phyloP scores from a whole-genome alignment of 345 rosid genomes.

The Dimocarpus longan region DNA sequence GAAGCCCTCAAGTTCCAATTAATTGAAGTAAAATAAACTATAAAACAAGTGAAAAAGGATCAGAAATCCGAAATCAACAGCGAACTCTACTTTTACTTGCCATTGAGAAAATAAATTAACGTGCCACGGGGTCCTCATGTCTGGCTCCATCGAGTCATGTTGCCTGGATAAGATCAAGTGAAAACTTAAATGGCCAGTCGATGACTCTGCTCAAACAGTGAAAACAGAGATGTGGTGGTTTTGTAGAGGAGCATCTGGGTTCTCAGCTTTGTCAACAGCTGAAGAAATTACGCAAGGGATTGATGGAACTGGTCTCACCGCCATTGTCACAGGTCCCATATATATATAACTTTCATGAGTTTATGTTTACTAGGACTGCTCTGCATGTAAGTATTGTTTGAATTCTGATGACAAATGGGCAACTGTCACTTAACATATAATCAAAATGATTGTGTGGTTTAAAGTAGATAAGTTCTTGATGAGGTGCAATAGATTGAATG shows the following conservation, averaged over 20 bases:
- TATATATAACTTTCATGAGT: background rate
- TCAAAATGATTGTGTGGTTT: background rate
- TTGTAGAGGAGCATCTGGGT: conserved; percentile 53
- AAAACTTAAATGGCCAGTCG: too few relatives aligned
- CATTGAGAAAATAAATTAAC: too few relatives aligned
- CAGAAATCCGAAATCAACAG: too few relatives aligned
- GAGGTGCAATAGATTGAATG: background rate
- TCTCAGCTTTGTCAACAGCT: conserved; percentile 69
- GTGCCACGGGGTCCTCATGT: too few relatives aligned
- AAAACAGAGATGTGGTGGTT: conserved; percentile 41
- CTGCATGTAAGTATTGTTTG: background rate
- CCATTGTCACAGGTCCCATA: conserved; percentile 65
- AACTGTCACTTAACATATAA: background rate
- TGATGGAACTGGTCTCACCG: conserved; percentile 74
- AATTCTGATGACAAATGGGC: background rate
- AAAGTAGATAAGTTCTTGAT: background rate
- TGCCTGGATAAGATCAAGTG: background rate
- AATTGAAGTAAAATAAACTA: too few relatives aligned
- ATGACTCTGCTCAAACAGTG: background rate
- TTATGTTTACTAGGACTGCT: background rate
- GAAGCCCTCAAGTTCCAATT: too few relatives aligned
- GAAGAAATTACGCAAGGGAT: conserved; percentile 68
- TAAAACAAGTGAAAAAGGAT: too few relatives aligned
- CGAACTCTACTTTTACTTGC: too few relatives aligned
- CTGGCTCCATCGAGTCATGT: background rate